Percentiles rank a stretch among this genome's conserved stretches.
Conservation (phyloP, 140 eudicot genomes). For the Cichorium intybus region DNA sequence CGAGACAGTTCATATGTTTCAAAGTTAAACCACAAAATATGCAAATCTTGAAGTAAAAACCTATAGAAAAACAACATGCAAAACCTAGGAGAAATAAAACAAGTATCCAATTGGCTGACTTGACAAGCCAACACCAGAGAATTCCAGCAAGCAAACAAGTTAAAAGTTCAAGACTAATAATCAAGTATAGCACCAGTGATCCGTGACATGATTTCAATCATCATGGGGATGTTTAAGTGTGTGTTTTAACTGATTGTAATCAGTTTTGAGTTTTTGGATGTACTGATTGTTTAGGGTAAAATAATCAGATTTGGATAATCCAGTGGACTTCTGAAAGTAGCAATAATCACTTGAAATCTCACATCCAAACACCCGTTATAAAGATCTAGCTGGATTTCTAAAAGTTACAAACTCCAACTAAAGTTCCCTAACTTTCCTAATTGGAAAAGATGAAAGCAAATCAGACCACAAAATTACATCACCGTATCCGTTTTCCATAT, state of each 20-base stretch:
- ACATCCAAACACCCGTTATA: neutral
- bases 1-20: slow-evolving; percentile 7
- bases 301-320: neutral
- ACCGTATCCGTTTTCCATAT: neutral
- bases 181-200: slow-evolving; percentile 1
- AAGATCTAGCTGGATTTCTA: slow-evolving; percentile 21
- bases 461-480: slow-evolving; percentile 8
- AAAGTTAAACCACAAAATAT: neutral
- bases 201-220: neutral
- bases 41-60: slow-evolving; percentile 7
- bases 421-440: slow-evolving; percentile 1
- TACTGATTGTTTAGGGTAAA: neutral
- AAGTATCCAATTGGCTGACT: neutral
- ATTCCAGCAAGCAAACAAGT: neutral
- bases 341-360: neutral
- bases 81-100: neutral
- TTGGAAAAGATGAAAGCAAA: neutral
- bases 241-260: neutral
- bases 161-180: neutral
- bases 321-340: neutral
- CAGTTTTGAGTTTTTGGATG: neutral
- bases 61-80: neutral
- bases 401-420: slow-evolving; percentile 8
- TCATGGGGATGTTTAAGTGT: neutral
- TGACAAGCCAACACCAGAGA: neutral